phyloP scores from a whole-genome alignment of 129 eudicot species.

The Pseudognaphalium luteoalbum region DNA sequence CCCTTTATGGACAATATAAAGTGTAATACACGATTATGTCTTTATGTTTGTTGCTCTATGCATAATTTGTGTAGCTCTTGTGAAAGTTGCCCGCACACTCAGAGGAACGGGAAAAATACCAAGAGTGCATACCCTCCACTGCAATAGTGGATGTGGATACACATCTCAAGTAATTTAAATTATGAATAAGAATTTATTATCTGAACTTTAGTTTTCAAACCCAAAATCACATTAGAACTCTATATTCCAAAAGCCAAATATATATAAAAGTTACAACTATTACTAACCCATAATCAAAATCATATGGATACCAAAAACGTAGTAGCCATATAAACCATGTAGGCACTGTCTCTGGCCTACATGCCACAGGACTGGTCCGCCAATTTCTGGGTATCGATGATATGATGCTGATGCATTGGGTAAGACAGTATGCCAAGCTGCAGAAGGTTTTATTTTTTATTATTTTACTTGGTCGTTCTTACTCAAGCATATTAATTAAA shows the following conservation, averaged over 20 bases:
- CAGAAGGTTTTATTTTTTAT: background rate
- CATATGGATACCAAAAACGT: background rate
- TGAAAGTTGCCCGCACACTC: background rate
- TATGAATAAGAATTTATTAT: background rate
- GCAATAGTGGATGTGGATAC: background rate
- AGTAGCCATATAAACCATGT: background rate
- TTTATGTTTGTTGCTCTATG: background rate
- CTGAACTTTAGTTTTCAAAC: background rate
- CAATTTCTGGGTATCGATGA: background rate
- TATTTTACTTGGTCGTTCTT: background rate
- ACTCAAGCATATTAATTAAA: background rate
- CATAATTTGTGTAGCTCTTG: slow-evolving; percentile 2
- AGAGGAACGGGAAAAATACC: background rate
- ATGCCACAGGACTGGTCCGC: background rate
- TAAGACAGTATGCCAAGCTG: background rate
- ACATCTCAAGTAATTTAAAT: background rate
- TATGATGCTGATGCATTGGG: background rate
- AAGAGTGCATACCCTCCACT: background rate
- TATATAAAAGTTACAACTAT: background rate
- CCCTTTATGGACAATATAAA: background rate
- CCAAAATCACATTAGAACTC: background rate
- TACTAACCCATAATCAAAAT: background rate
- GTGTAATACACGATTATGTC: background rate
- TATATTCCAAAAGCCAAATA: background rate
- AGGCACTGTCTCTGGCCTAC: background rate